Conservation (phyloP, 2,329 filamentous ascomycete genomes). For the Epichloe sibirici region DNA sequence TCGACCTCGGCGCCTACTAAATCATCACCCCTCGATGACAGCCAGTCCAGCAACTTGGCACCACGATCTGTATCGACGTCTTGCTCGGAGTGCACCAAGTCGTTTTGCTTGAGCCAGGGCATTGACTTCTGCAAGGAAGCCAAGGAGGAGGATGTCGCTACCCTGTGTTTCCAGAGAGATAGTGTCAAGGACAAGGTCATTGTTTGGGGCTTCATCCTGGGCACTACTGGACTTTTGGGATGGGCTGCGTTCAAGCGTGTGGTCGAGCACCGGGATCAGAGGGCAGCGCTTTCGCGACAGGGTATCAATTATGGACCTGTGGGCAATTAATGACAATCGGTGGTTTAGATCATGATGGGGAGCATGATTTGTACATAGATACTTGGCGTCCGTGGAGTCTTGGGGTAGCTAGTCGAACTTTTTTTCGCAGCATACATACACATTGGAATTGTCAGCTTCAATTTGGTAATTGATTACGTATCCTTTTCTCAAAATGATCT, state of each 20-base stretch:
- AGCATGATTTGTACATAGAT: not conserved
- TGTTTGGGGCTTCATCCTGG: constrained; percentile 51
- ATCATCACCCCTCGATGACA: not conserved
- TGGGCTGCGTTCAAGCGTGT: constrained; percentile 45
- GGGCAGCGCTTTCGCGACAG: constrained; percentile 17
- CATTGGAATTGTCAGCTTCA: not conserved
- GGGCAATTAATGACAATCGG: not conserved
- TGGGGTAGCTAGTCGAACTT: not conserved
- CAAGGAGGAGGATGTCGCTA: constrained; percentile 48
- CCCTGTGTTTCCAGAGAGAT: constrained; percentile 55
- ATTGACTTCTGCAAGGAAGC: constrained; percentile 52
- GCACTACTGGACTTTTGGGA: constrained; percentile 44
- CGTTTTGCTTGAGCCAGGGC: constrained; percentile 47
- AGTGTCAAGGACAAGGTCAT: constrained; percentile 55
- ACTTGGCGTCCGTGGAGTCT: constrained; percentile 1
- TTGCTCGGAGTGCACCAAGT: constrained; percentile 52
- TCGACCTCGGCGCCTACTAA: not conserved
- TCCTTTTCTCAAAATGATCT: not conserved
- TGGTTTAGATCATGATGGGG: not conserved
- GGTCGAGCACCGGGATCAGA: constrained; percentile 27
- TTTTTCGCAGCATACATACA: not conserved
- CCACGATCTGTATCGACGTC: constrained; percentile 30
- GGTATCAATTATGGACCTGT: constrained; percentile 17
- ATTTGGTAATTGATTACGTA: not conserved
- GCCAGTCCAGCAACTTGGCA: constrained; percentile 3